Conservation (phyloP, 176 grass and related monocot species). For the Eleusine coracana region DNA sequence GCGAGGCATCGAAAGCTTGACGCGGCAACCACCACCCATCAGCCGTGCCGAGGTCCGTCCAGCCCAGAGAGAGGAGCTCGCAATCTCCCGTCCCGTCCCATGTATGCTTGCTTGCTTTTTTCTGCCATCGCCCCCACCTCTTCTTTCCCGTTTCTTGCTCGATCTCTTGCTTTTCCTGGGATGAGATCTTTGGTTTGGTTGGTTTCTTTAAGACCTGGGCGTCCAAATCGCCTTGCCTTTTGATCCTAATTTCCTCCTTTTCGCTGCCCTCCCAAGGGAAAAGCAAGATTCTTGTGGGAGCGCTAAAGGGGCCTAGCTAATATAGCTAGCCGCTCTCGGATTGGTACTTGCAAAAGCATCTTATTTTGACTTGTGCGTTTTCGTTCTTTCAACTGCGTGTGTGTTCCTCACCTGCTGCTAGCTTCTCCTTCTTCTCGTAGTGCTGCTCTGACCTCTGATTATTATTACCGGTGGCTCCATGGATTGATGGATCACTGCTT, state of each 20-base stretch:
- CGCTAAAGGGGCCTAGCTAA: constrained; percentile 9
- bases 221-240: constrained; percentile 50
- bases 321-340: constrained; percentile 10
- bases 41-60: background rate
- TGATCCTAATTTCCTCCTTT: constrained; percentile 48
- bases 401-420: background rate
- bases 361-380: constrained; percentile 14
- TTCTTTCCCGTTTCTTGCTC: constrained; percentile 34
- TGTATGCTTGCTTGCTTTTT: constrained; percentile 41
- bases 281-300: constrained; percentile 58
- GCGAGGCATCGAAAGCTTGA: constrained; percentile 38
- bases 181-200: constrained; percentile 54
- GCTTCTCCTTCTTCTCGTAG: background rate
- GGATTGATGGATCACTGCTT: background rate
- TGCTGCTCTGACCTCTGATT: background rate
- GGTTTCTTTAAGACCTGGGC: constrained; percentile 62
- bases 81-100: background rate
- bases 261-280: constrained; percentile 18
- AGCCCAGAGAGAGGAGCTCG: background rate
- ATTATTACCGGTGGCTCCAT: background rate
- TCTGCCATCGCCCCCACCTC: constrained; percentile 13
- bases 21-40: constrained; percentile 36
- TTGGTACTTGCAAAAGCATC: constrained; percentile 41
- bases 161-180: constrained; percentile 23
- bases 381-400: background rate